Evolutionary conservation across 805 yeast genomes (phyloP), one percentile per base, ranked within the genome.

Genomic region (Myxozyma nipponensis): DNA sequence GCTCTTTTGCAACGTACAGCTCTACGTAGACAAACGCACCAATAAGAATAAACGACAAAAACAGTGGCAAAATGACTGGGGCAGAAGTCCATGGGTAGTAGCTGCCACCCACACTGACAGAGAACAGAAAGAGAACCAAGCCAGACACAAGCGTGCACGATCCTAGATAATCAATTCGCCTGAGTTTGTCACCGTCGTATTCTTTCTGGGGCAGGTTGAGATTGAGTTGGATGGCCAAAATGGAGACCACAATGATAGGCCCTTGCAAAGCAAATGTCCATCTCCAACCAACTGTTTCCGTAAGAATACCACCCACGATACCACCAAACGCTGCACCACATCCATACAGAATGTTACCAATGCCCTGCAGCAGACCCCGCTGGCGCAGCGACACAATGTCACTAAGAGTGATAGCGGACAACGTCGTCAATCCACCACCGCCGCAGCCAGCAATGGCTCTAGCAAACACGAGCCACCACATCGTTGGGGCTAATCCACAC

Each of bases 361-460:
- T 64, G 1, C 96, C 96, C 64, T 89, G 96, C 66, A 79, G 86
- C 32, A 86, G 64, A 1, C 95, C 96, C 50, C 96, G 74, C 39
- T 83, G 79, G 49, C 93, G 74, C 52, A 84, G 46, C 1, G 93
- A 81, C 23, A 89, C 82, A 44, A 86, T 70, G 66, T 88, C 96
- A 26, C 87, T 79, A 57, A 83, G 76, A 3, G 88, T 76, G 50
- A 88, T 84, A 5, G 95, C 83, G 19, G 86, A 77, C 59, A 87
- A 70, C 0, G 90, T 75, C 45, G 83, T 79, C 62, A 88, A 77
- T 0, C 96, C 96, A 5, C 95, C 93, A n/a, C 95, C 95, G 15
- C 96, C 96, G 47, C 84, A 75, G 17, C 96, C 96, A 22, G 95
- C 82, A 44, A 88, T 72, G 52, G 86, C 83, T 59, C 95, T 74